A percentile compares a stretch with the other conserved stretches of the same genome.
These are phyloP conservation scores for Rhynchospora tenuis DNA, from an alignment of 176 grass and related monocot species.

Conservation along the genomic window DNA sequence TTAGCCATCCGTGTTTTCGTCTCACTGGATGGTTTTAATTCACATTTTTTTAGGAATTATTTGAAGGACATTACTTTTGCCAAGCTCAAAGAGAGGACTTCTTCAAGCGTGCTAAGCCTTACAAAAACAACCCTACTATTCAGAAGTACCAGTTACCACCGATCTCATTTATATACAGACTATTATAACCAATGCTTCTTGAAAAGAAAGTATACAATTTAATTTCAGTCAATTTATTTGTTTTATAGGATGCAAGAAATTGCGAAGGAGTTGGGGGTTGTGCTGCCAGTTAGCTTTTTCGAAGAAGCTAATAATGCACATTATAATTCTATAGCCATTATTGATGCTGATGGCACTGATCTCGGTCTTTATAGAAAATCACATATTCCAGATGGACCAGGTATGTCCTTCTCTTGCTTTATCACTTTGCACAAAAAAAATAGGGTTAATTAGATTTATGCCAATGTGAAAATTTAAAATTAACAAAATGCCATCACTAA, in stretches of 20 bases:
- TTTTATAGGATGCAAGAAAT: conserved; percentile 74
- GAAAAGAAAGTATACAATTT: background rate
- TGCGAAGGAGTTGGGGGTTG: conserved; percentile 85
- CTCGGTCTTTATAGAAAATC: conserved; percentile 95
- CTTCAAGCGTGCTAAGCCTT: conserved; percentile 78
- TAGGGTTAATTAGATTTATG: too few relatives aligned
- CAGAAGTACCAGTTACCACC: conserved; percentile 42
- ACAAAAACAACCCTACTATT: conserved; percentile 86
- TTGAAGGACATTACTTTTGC: conserved; percentile 96
- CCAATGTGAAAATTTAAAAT: too few relatives aligned
- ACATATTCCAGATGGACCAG: conserved; percentile 95
- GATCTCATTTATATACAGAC: background rate
- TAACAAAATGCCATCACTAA: too few relatives aligned
- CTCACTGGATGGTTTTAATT: background rate
- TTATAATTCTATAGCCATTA: conserved; percentile 90
- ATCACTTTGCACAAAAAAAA: background rate
- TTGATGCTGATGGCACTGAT: conserved; percentile 89
- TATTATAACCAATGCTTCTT: background rate
- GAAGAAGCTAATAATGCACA: conserved; percentile 96
- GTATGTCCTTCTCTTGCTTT: conserved; percentile 26
- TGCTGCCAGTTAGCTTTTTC: conserved; percentile 92
- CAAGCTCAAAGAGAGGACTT: conserved; percentile 91
- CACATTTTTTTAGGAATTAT: conserved; percentile 58
- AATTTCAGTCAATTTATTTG: background rate
- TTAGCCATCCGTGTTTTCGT: background rate